phyloP scores from a whole-genome alignment of 257 asterid genomes.

The Nicotiana paniculata region DNA sequence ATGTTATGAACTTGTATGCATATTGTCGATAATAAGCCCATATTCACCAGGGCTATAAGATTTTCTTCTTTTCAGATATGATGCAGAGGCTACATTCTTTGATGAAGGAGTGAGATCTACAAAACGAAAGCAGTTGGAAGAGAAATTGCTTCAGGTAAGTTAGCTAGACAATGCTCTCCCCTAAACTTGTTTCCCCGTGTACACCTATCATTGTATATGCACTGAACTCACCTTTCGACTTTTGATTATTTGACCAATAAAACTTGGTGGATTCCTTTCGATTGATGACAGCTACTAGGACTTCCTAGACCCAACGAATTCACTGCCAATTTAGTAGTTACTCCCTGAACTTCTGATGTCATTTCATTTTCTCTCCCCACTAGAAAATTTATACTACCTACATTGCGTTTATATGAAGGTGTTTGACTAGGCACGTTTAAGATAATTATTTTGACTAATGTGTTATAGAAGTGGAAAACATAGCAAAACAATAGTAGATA shows the following conservation, averaged over 20 bases:
- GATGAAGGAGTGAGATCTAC: conserved; percentile 87
- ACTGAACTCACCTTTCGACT: background rate
- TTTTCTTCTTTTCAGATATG: conserved; percentile 50
- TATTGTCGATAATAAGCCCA: background rate
- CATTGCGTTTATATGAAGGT: background rate
- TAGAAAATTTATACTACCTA: background rate
- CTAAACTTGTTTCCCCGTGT: background rate
- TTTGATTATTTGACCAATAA: background rate
- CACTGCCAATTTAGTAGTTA: background rate
- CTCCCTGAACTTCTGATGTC: background rate
- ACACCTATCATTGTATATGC: background rate
- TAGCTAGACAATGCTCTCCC: background rate
- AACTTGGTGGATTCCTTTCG: background rate
- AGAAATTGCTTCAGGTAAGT: conserved; percentile 83
- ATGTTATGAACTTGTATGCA: background rate
- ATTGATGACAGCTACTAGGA: background rate
- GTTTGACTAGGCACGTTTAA: background rate
- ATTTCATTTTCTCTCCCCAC: background rate
- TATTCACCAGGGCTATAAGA: background rate
- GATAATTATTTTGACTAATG: background rate
- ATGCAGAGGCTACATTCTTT: conserved; percentile 83
- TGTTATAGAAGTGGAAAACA: background rate
- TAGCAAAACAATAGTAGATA: background rate
- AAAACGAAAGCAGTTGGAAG: conserved; percentile 85
- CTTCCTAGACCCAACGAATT: background rate